These are phyloP conservation scores for Coemansia sp. DNA, from an alignment of 192 early-diverging fungal species.

Conservation along the genomic window DNA sequence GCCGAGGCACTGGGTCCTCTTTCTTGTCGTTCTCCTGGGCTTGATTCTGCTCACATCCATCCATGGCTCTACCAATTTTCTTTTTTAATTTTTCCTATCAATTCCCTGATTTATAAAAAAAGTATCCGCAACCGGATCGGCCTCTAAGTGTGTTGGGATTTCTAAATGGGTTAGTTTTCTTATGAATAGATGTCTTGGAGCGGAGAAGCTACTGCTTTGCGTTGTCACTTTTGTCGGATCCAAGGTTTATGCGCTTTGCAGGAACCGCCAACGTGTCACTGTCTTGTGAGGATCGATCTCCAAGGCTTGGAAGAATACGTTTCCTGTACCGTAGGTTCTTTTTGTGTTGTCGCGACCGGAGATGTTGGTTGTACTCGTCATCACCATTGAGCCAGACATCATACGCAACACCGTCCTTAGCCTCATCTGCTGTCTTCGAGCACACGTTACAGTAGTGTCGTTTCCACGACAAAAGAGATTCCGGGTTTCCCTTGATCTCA, in stretches of 20 bases:
- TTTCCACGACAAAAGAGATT: slow-evolving; percentile 58
- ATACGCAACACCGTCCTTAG: slow-evolving; percentile 38
- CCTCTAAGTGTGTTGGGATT: background rate
- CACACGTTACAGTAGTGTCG: slow-evolving; percentile 73
- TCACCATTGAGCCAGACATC: slow-evolving; percentile 69
- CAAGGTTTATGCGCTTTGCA: background rate
- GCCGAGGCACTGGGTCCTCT: background rate
- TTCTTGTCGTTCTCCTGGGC: background rate
- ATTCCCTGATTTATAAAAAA: slow-evolving; percentile 1
- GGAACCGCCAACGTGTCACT: background rate
- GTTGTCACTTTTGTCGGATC: background rate
- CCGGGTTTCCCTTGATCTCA: slow-evolving; percentile 20
- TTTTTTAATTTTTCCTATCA: background rate
- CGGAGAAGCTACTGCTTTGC: background rate
- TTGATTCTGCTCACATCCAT: background rate
- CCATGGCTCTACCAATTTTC: background rate
- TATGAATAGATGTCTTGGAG: background rate
- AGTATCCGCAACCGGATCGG: background rate
- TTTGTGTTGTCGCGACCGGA: slow-evolving; percentile 66
- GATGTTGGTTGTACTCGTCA: slow-evolving; percentile 73
- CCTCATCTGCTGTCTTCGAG: slow-evolving; percentile 44
- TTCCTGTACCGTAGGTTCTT: slow-evolving; percentile 39
- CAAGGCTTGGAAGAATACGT: background rate
- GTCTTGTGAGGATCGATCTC: background rate
- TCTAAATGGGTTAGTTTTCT: background rate